Evolutionary conservation across 2,329 filamentous ascomycete species (phyloP), one percentile per base, ranked within the genome.

Genomic region (Hypoxylon sp.): DNA sequence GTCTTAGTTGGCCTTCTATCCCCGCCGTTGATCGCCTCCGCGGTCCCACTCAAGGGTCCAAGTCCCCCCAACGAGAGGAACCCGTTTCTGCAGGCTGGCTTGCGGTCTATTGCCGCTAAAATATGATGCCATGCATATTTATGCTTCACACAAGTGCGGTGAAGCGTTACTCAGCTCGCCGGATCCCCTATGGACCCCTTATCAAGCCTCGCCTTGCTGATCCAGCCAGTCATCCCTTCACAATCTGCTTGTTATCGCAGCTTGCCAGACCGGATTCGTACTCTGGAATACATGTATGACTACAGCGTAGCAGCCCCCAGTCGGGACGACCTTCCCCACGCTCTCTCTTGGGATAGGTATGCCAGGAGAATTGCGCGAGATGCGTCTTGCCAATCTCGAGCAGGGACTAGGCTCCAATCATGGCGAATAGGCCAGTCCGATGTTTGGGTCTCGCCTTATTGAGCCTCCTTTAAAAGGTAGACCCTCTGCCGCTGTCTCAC

Each of bases 1-100:
- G 35, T 35, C 58, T 48, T 50, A 53, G 20, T 47, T 61, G 37
- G 51, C 51, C 26, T 27, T 17, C 17, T 46, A 50, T 56, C 54
- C 50, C 57, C 54, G 48, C 61, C 55, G 61, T 40, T 58, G 51
- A 63, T 63, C 58, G 53, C 57, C n/a, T 58, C 50, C 48, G 55
- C 47, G 18, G 54, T 55, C 54, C 43, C 57, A 47, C 43, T 23
- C 24, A 31, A 24, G 51, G 54, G 31, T 55, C 52, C 40, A 33
- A 38, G 42, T 55, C n/a, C 40, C 58, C 48, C 48, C 49, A 58
- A 60, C 50, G 42, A 53, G 56, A 58, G 29, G 8, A 33, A 6
- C 24, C 33, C 49, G 46, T 49, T 54, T 57, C 52, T 62, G 55
- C 55, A 54, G 52, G 55, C 48, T 46, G 58, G 43, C 43, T 37